Base-by-base conservation (phyloP, 345 rosid genomes). In the Salix dunnii region DNA sequence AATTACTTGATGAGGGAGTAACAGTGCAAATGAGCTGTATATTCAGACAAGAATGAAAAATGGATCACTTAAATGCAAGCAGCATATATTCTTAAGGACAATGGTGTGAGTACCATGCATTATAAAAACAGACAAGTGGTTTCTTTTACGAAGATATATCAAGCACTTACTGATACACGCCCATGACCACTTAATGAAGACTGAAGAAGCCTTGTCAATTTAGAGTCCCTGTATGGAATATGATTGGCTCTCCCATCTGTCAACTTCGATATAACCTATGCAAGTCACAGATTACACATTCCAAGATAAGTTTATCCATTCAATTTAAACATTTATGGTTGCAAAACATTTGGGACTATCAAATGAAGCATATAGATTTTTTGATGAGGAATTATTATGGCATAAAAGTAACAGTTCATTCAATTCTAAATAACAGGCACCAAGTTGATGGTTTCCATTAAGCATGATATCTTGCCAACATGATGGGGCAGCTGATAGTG, bases 141-240 rank as follows among this genome's bases (percentile, higher is more conserved):
- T 76, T 71, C 13, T 73, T 78, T 49, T 36, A 72, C 35, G 27
- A 60, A 62, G 33, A 35, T 63, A 42, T 48, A 23, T 72, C 48
- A 38, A 70, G 72, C 70, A 70, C 97, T 90, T 92, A 96, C 99
- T 61, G 99, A 92, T 83, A 96, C 99, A 83, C 97, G 98, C 71
- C 97, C 99, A 83, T 92, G 98, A 80, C 99, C 99, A 82, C 98
- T 92, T 79, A 96, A 80, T 75, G 98, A 96, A 71, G 95, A 96
- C 85, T 93, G 98, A 80, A 96, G 97, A 67, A 96, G 92, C 86
- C 99, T 89, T 21, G 99, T 96, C 85, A 96, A 78, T 84, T 96
- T 96, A 68, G 99, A 96, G 90, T 94, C 99, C 85, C 99, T 89
- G 78, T 93, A 96, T 40, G 99, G 99, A 87, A 96, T 86, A 81